Base-by-base conservation (phyloP, 2,329 filamentous ascomycete genomes). In the Aureobasidium namibiae region DNA sequence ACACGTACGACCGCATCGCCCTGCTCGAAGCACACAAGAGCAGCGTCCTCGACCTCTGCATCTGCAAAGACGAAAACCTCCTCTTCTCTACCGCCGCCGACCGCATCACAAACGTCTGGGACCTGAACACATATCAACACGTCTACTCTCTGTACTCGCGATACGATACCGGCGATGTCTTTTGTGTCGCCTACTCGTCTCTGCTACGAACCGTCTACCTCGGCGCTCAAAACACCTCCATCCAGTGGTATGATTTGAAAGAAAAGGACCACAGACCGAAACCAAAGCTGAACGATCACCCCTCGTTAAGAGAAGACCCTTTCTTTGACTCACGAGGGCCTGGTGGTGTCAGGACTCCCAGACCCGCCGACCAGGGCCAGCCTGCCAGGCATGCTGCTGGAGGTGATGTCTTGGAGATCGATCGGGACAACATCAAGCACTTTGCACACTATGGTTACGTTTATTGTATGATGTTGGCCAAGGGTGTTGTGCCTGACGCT, bases 401-500 rank as follows among this genome's bases (percentile, higher is more conserved):
- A 44, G 85, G 85, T 1, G 81, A 85, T 34, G 81, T 88, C 1
- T 76, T 97, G 6, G 90, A 95, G 69, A 91, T 96, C 61, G 87
- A 90, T 67, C 83, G 85, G 52, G 83, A 88, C 23, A 87, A 92
- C 59, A 89, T 95, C 60, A 83, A 81, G 60, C 88, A 94, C 67
- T 99, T 95, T 74, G 91, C 94, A 1, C 94, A 99, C 72, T 92
- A 87, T 72, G 94, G 95, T 45, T 97, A 96, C 70, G 86, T 99
- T 0, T 96, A 96, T 72, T 95, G 91, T 72, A 97, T 97, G 92
- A 80, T 95, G 5, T 80, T 99, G 61, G 86, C 90, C 0, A 85
- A 83, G 62, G 89, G 89, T 0, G 80, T 90, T 7, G 80, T 90
- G 4, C 78, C 80, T n/a, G 87, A 87, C 7, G 78, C 82, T 0